Base-by-base conservation (phyloP, 768 basidiomycete species). In the Suillus alpinus region DNA sequence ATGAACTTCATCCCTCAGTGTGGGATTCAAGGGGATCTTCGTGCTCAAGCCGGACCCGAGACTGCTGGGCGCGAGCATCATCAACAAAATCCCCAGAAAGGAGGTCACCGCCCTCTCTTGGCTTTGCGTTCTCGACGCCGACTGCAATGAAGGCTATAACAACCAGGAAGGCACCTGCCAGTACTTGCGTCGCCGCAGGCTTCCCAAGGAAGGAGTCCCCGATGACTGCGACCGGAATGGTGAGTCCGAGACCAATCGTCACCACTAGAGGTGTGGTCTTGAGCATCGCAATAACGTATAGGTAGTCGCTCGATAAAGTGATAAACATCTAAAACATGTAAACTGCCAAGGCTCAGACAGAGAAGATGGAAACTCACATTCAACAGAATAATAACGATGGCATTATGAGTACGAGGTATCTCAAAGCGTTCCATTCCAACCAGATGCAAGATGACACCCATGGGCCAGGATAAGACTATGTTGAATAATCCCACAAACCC, bases 201-300 rank as follows among this genome's bases (percentile, higher is more conserved):
- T 80, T 83, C 23, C 84, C 79, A 3, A 92, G 77, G 59, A 88
- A 70, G 61, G 86, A 77, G 67, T 97, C 95, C 14, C 95, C 95
- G 9, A 90, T 56, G 53, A 98, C 86, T 6, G 97, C 94, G 56
- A 95, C 78, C 5, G 95, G 96, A 71, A 98, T 97, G 1, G 97
- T 97, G 14, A 98, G 82, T 59, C 91, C 93, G 9, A 98, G 81
- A 31, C 96, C 96, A 58, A 98, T 80, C 0, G 96, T 98, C 18
- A 91, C 95, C 20, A 97, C 92, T 13, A 95, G 77, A 0, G 95
- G 95, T 1, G 95, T 95, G 7, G 96, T 99, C 77, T 95, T 96
- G 63, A 99, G 85, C 94, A 98, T 96, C 2, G 95, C 91, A 20
- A 93, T 69, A 32, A 93, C 86, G 70, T 94, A 94, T 50, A 94